Base-by-base conservation (phyloP, 176 grass and related monocot genomes). In the Oryza australiensis region DNA sequence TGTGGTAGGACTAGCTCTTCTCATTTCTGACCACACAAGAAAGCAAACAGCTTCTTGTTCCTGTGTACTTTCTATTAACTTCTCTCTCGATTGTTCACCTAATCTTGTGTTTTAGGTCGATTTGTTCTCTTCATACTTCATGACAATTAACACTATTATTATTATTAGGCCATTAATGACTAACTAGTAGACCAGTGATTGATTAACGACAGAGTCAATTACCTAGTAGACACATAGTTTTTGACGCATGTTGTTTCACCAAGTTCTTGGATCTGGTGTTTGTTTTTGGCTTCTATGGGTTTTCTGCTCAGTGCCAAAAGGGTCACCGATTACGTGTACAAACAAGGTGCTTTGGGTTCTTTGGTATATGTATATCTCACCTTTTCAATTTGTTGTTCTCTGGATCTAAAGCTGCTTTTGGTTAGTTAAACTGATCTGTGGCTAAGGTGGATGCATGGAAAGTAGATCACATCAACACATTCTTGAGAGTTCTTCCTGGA, bases 201-300 rank as follows among this genome's bases (percentile, higher is more conserved):
- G 29, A 2, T 27, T 15, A 8, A 51, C 28, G 62, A 66, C 32
- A 74, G 20, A 5, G 57, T 62, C 38, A 22, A 29, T 53, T 43
- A 46, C 5, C 27, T 16, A 18, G 64, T 16, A 18, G 64, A 8
- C 70, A 8, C 64, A 85, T 85, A 81, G 87, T n/a, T 85, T 77
- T 76, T 81, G 59, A 27, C 43, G 77, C 73, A 60, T 26, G 71
- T n/a, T 40, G 12, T 55, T 75, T 40, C 30, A 53, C 62, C 1
- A 51, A 72, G 57, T 73, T 45, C 70, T 24, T 48, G 82, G 45
- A 63, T 81, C 83, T 81, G 72, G 32, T 55, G 82, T 75, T 85
- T 76, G 41, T 77, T 85, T 75, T 89, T 85, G 77, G 76, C 64
- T 43, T 89, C 63, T 70, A 10, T 63, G 64, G 7, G 23, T 51